Conservation (phyloP, 768 basidiomycete species). For the Lyophyllum decastes region DNA sequence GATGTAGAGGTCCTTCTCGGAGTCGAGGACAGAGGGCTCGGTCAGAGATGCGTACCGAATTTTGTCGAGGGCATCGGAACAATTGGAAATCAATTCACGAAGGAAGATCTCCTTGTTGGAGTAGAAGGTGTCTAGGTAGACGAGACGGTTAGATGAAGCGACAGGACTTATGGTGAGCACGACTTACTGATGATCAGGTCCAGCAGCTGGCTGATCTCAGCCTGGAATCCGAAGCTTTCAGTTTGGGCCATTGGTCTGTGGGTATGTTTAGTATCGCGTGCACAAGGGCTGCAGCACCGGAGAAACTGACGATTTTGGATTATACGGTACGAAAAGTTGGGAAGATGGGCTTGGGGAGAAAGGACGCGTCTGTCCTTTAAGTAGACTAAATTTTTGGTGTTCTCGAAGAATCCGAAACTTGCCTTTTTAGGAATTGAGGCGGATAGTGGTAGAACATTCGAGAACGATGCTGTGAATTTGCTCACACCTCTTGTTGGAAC, state of each 20-base stretch:
- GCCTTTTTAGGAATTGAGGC: constrained; percentile 37
- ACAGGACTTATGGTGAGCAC: constrained; percentile 1
- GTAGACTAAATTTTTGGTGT: constrained; percentile 37
- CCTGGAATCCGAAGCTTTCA: constrained; percentile 95
- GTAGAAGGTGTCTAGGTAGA: constrained; percentile 91
- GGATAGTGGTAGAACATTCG: constrained; percentile 40
- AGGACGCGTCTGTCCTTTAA: constrained; percentile 30
- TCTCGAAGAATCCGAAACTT: constrained; percentile 53
- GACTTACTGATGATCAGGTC: constrained; percentile 96
- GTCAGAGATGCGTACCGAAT: constrained; percentile 96
- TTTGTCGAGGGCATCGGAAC: constrained; percentile 98
- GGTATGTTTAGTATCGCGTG: constrained; percentile 4
- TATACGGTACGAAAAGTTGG: constrained; percentile 18
- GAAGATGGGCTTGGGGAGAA: constrained; percentile 23
- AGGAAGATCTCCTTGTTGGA: constrained; percentile 99
- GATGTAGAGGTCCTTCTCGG: constrained; percentile 91
- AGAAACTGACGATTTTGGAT: constrained; percentile 19
- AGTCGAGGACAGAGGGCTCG: constrained; percentile 86
- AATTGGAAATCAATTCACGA: constrained; percentile 96
- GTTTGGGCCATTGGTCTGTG: constrained; percentile 56
- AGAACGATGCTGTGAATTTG: constrained; percentile 27
- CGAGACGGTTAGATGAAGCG: constrained; percentile 9
- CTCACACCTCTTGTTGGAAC: neutral
- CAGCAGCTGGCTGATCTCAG: constrained; percentile 98
- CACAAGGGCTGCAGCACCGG: neutral